Percentiles rank a stretch among this genome's conserved stretches.
Conservation (phyloP, 2,329 filamentous ascomycete species). For the Pseudophaeomoniella oleicola region DNA sequence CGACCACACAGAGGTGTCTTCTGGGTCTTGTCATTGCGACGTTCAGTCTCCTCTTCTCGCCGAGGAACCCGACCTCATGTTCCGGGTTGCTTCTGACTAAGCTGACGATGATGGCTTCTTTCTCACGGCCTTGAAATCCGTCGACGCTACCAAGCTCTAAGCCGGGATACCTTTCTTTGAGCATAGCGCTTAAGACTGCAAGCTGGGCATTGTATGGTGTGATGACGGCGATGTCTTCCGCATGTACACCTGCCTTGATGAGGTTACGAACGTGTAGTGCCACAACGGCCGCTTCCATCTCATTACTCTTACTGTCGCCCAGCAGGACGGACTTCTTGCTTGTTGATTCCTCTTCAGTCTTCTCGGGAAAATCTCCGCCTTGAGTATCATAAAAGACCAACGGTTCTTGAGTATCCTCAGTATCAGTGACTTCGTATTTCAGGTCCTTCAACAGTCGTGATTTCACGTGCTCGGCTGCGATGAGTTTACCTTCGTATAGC, state of each 20-base stretch:
- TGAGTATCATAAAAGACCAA: conserved; percentile 94
- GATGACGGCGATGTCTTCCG: conserved; percentile 80
- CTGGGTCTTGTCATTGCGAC: conserved; percentile 95
- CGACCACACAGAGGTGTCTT: conserved; percentile 77
- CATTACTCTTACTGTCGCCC: conserved; percentile 78
- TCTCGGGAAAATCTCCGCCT: conserved; percentile 80
- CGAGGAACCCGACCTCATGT: conserved; percentile 82
- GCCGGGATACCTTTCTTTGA: conserved; percentile 69
- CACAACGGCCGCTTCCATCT: conserved; percentile 74
- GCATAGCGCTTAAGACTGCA: conserved; percentile 55
- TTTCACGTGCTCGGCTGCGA: conserved; percentile 69
- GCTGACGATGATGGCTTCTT: conserved; percentile 85
- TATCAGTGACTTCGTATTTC: conserved; percentile 61
- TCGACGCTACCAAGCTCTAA: conserved; percentile 95
- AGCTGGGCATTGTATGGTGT: conserved; percentile 96
- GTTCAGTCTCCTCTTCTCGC: conserved; percentile 81
- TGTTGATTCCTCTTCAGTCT: conserved; percentile 56
- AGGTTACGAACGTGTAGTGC: conserved; percentile 61
- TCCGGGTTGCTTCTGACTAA: conserved; percentile 84
- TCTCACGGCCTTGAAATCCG: conserved; percentile 93
- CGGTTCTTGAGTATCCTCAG: conserved; percentile 75
- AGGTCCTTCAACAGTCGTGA: conserved; percentile 60
- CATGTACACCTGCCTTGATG: conserved; percentile 62
- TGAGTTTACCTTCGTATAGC: conserved; percentile 67
- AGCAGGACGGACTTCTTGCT: conserved; percentile 35